Conservation (phyloP, 495 filamentous ascomycete species). For the Xylaria telfairii region DNA sequence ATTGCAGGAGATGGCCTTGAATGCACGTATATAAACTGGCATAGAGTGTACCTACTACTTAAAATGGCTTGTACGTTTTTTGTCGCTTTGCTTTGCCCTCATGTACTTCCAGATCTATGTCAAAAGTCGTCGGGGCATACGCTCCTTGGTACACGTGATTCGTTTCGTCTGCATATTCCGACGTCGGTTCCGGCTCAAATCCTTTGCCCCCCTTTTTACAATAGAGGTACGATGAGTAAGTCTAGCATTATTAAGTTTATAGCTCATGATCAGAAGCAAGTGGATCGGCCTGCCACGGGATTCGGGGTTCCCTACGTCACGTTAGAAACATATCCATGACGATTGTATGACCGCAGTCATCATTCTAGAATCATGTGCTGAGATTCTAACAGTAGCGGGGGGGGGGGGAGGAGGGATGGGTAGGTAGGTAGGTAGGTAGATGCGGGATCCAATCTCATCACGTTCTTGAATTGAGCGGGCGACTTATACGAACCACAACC, state of each 20-base stretch:
- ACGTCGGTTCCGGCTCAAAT: too few species aligned
- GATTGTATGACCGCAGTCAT: slow-evolving; percentile 15
- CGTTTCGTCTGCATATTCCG: not conserved
- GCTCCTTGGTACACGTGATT: not conserved
- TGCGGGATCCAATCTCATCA: not conserved
- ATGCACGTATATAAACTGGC: not conserved
- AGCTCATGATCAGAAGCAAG: not conserved
- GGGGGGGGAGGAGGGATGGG: not conserved
- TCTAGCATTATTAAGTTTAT: not conserved
- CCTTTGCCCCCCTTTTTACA: too few species aligned
- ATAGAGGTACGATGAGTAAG: not conserved
- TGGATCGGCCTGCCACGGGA: slow-evolving; percentile 1
- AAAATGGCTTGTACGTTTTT: not conserved
- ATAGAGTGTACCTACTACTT: not conserved
- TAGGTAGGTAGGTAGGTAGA: not conserved
- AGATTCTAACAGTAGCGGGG: not conserved
- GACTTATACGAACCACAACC: not conserved
- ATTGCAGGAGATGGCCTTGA: not conserved
- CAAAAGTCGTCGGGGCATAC: not conserved
- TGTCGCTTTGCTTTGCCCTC: not conserved
- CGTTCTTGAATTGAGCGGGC: not conserved
- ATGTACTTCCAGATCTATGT: not conserved
- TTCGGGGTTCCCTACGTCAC: slow-evolving; percentile 14
- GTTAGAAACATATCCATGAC: slow-evolving; percentile 12
- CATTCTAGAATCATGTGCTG: not conserved